These are phyloP conservation scores for Rutstroemia sp. DNA, from an alignment of 2,329 filamentous ascomycete species.

Conservation along the genomic window DNA sequence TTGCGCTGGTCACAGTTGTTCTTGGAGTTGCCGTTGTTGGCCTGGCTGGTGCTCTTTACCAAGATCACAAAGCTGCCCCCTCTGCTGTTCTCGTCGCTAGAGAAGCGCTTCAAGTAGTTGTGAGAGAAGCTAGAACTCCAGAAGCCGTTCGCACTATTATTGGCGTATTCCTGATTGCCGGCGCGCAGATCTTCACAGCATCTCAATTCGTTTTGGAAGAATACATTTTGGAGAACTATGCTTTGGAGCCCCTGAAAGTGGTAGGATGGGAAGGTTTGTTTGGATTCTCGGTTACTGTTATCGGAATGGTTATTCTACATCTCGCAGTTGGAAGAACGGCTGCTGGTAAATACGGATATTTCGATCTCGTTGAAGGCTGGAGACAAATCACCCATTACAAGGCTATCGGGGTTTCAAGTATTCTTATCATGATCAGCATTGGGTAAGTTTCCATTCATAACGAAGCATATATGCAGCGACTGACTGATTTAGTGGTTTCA, in stretches of 20 bases:
- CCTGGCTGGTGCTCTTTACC: slow-evolving; percentile 75
- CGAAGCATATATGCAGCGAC: neutral
- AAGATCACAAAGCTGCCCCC: slow-evolving; percentile 42
- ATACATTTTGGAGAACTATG: slow-evolving; percentile 75
- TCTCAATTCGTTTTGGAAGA: slow-evolving; percentile 96
- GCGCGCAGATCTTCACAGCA: slow-evolving; percentile 93
- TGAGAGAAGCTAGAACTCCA: slow-evolving; percentile 37
- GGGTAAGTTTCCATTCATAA: slow-evolving; percentile 51
- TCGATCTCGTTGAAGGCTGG: slow-evolving; percentile 83
- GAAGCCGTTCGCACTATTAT: slow-evolving; percentile 64
- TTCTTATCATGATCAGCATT: slow-evolving; percentile 96
- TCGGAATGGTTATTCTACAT: slow-evolving; percentile 77
- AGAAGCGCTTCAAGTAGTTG: slow-evolving; percentile 35
- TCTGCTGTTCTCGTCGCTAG: slow-evolving; percentile 32
- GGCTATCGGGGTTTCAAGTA: slow-evolving; percentile 65
- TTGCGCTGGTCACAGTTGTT: slow-evolving; percentile 79
- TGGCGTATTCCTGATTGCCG: slow-evolving; percentile 84
- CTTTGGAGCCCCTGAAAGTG: slow-evolving; percentile 70
- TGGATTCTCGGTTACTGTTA: slow-evolving; percentile 71
- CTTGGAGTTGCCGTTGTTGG: slow-evolving; percentile 84
- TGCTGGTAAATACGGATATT: slow-evolving; percentile 71
- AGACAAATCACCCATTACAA: slow-evolving; percentile 68
- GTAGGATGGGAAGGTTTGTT: slow-evolving; percentile 97
- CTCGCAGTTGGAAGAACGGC: slow-evolving; percentile 67
- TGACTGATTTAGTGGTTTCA: slow-evolving; percentile 66